Evolutionary conservation across 371 early-diverging fungal genomes (phyloP), one percentile per base, ranked within the genome.

Genomic region (Mortierella sp.): DNA sequence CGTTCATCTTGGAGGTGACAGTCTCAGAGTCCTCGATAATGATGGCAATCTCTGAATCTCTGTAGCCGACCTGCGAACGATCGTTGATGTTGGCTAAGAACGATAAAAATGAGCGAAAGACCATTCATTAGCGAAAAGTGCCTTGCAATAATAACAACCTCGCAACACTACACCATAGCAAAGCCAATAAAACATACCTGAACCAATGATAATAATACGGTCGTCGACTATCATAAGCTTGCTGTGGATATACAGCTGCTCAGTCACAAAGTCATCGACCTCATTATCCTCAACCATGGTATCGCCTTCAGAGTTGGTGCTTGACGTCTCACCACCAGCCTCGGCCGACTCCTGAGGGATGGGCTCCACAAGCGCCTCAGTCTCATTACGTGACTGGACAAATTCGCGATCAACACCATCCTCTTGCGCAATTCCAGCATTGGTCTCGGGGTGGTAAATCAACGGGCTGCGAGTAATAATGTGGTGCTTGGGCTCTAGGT

Each of bases 151-250:
- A 56, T 41, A 63, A 55, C 44, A 44, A 71, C 8, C 58, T n/a
- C 49, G 51, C 7, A 16, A 38, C 5, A 21, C 18, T 8, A 5
- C 21, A 16, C 32, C 6, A 8, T 21, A 7, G 29, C 29, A 32
- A 65, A 65, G 8, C 16, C 12, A 35, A 7, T 21, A 44, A 24
- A 6, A 29, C 77, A 79, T 90, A 91, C 92, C 93, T 35, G 96
- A 96, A 4, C 99, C 99, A 89, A 96, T 92, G 46, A 98, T 88
- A 46, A 95, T 95, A 75, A 92, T 91, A 11, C 92, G 91, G 78
- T 97, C 97, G 88, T 98, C 99, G 3, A 97, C 94, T 82, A 98
- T 97, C 93, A 98, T 92, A 55, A 98, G 81, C 83, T 98, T 98
- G 83, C 95, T 94, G 88, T 98, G 99, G 70, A 98, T 93, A 84